phyloP scores from a whole-genome alignment of 345 rosid genomes.

The Populus euphratica region DNA sequence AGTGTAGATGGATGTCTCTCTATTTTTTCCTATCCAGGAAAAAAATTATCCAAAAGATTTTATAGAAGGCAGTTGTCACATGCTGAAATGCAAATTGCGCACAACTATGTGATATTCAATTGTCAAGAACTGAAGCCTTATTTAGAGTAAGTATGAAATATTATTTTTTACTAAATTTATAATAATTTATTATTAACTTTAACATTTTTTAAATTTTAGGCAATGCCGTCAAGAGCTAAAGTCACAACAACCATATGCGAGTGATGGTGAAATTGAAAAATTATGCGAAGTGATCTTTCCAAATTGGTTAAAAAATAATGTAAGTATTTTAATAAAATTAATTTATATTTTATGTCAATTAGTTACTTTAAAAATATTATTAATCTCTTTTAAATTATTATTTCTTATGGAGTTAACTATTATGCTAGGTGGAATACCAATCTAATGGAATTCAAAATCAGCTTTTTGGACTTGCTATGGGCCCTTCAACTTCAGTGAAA shows the following conservation, averaged over 20 bases:
- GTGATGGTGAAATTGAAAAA: no score
- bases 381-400: no score
- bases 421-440: not conserved
- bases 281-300: no score
- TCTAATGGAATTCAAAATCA: no score
- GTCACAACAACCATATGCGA: no score
- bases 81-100: not conserved
- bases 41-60: not conserved
- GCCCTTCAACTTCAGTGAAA: no score
- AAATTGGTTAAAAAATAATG: no score
- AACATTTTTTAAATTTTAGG: not conserved
- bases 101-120: not conserved
- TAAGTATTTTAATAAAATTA: no score
- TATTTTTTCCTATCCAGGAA: not conserved
- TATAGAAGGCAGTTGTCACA: not conserved
- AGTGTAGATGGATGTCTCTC: not conserved
- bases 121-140: not conserved
- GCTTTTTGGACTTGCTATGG: not conserved
- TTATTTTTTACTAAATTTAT: not conserved
- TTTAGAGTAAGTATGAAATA: not conserved
- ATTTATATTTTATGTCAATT: no score
- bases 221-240: no score
- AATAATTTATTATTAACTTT: not conserved
- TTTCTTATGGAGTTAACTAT: not conserved
- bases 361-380: no score